Evolutionary conservation across 148 eudicot genomes (phyloP), one percentile per base, ranked within the genome.

Genomic region (Nyssa sinensis): DNA sequence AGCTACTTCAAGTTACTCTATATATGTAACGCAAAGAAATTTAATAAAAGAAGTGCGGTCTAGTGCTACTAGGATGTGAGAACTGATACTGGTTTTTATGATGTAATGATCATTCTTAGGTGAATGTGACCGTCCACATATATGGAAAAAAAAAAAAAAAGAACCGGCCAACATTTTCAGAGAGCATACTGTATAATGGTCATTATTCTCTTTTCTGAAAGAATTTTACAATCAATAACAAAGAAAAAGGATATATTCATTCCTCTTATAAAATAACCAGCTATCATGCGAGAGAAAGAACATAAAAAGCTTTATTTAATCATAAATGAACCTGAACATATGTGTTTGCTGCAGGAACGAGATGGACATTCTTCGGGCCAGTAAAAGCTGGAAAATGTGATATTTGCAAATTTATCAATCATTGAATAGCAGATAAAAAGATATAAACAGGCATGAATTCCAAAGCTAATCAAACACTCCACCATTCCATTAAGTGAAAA

Each of bases 341-440:
- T 51, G 87, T 81, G 74, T 92, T 81, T 61, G 89, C 94, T 66
- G 97, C 94, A 73, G 90, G 82, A 71, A 89, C 76, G 66, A 92
- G 83, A 69, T 90, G 88, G 12, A 41, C 73, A 66, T 88, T 88
- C 66, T 85, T 86, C n/a, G 88, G 83, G 70, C 97, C 97, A 23
- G 94, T 68, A 75, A 90, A 89, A 75, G 86, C 97, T 92, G 86
- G 47, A 80, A 74, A 65, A 47, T 31, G 37, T 47, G 11, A 58
- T 41, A 67, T 67, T 34, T 70, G 31, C 39, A 74, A 62, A 69
- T 44, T 66, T 11, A 47, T 66, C 39, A 27, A 60, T 68, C 41
- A 63, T 24, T 69, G 21, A 19, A 13, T 33, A 32, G 6, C 35
- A 27, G 4, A 74, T 32, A 25, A 32, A 13, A 62, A 33, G 72